Evolutionary conservation across 1,284 basidiomycete species (phyloP).

Genomic region (Thecaphora frezii): DNA sequence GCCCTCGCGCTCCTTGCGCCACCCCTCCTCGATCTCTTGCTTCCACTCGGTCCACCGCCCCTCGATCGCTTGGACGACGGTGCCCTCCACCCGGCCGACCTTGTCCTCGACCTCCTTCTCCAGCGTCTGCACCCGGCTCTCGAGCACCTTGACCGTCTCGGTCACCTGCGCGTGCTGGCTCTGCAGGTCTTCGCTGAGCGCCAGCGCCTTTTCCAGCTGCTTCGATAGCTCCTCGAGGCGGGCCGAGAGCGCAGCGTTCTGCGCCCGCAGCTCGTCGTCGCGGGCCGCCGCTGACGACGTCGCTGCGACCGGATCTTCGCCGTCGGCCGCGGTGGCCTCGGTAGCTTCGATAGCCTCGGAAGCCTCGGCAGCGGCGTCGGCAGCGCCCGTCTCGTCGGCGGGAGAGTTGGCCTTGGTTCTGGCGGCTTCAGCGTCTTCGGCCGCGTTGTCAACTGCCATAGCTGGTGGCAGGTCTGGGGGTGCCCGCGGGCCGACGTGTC

Average conservation of each 20-base stretch:
- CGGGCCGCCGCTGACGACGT: neutral
- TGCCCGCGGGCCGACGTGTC: constrained; percentile 41
- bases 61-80: constrained; percentile 66
- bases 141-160: constrained; percentile 73
- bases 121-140: constrained; percentile 64
- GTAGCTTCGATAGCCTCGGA: neutral
- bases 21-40: constrained; percentile 56
- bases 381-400: no score
- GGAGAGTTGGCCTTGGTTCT: no score
- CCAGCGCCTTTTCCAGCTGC: constrained; percentile 77
- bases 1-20: constrained; percentile 70
- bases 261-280: constrained; percentile 60
- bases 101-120: constrained; percentile 58
- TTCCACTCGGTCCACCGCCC: constrained; percentile 71
- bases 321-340: constrained; percentile 8
- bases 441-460: constrained; percentile 4
- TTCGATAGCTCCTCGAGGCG: constrained; percentile 72
- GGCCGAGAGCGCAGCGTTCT: constrained; percentile 70
- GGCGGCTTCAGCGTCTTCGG: constrained; percentile 20
- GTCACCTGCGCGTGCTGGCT: constrained; percentile 78
- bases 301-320: no score
- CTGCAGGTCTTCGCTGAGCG: constrained; percentile 73
- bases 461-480: constrained; percentile 40
- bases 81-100: constrained; percentile 43
- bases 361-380: no score